A percentile compares a stretch with the other conserved stretches of the same genome.
Conservation (phyloP, 139 green algal genomes). For the Chara braunii region DNA sequence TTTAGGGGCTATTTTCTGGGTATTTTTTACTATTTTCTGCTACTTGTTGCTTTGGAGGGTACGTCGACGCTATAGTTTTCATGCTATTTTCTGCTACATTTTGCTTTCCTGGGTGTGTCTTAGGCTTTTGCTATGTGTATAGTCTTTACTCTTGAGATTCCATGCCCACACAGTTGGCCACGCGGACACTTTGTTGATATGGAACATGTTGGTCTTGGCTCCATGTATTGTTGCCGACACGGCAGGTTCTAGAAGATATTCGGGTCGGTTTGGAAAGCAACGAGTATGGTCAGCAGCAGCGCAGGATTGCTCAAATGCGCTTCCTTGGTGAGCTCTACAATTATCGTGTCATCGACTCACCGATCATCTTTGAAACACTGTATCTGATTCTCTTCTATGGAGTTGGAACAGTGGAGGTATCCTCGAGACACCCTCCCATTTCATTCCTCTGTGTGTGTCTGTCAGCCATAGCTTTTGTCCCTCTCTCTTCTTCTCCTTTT, state of each 20-base stretch:
- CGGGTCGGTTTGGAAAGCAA: slow-evolving; percentile 57
- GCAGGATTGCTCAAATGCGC: slow-evolving; percentile 63
- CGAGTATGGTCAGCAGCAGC: slow-evolving; percentile 55
- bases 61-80: no score
- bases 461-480: neutral
- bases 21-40: no score
- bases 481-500: neutral
- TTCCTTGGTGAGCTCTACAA: slow-evolving; percentile 92
- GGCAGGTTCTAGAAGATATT: slow-evolving; percentile 74
- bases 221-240: no score
- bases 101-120: no score
- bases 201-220: no score
- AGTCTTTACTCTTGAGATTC: no score
- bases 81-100: no score
- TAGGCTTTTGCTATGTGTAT: no score
- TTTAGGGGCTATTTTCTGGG: no score
- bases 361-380: slow-evolving; percentile 75
- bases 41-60: no score
- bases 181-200: no score
- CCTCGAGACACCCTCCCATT: slow-evolving; percentile 34
- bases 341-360: slow-evolving; percentile 49
- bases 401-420: slow-evolving; percentile 41
- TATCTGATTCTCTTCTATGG: slow-evolving; percentile 76
- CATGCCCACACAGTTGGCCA: no score
- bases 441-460: neutral